Percentiles rank a stretch among this genome's conserved stretches.
Conservation (phyloP, 2,329 filamentous ascomycete genomes). For the Aspergillus viridinutans region DNA sequence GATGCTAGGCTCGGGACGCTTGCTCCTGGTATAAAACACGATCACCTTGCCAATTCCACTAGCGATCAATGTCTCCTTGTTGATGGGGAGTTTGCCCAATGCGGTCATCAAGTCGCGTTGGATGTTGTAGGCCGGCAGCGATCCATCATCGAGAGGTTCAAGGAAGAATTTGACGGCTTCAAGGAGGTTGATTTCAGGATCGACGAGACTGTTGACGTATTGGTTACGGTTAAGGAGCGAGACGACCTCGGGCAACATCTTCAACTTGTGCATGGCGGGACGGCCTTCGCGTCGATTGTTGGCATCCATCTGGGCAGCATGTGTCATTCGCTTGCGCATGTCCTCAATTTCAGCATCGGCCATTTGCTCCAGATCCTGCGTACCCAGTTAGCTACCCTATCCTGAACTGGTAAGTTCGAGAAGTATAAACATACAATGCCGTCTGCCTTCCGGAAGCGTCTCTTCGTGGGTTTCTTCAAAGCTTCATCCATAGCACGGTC, state of each 20-base stretch:
- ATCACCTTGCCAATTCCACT: conserved; percentile 95
- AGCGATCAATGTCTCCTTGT: conserved; percentile 83
- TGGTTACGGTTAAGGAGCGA: conserved; percentile 83
- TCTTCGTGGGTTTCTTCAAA: conserved; percentile 72
- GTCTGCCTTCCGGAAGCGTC: conserved; percentile 71
- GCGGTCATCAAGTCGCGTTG: conserved; percentile 89
- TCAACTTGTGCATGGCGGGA: conserved; percentile 87
- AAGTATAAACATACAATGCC: conserved; percentile 64
- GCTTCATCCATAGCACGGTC: conserved; percentile 85
- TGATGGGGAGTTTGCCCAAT: conserved; percentile 74
- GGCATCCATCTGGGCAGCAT: conserved; percentile 82
- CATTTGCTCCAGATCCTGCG: conserved; percentile 79
- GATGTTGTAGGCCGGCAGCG: conserved; percentile 92
- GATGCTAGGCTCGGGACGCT: conserved; percentile 79
- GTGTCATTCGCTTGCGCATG: conserved; percentile 85
- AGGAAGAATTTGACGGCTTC: conserved; percentile 96
- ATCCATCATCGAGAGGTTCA: conserved; percentile 89
- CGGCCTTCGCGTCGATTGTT: conserved; percentile 71
- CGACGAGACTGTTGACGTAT: conserved; percentile 75
- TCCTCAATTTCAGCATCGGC: conserved; percentile 86
- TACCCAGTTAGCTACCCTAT: conserved; percentile 10
- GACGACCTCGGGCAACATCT: conserved; percentile 86
- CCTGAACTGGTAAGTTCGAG: not conserved
- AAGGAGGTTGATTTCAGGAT: conserved; percentile 91
- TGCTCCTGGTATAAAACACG: conserved; percentile 94